Evolutionary conservation across 495 filamentous ascomycete genomes (phyloP).

Genomic region (Aspergillus leporis): DNA sequence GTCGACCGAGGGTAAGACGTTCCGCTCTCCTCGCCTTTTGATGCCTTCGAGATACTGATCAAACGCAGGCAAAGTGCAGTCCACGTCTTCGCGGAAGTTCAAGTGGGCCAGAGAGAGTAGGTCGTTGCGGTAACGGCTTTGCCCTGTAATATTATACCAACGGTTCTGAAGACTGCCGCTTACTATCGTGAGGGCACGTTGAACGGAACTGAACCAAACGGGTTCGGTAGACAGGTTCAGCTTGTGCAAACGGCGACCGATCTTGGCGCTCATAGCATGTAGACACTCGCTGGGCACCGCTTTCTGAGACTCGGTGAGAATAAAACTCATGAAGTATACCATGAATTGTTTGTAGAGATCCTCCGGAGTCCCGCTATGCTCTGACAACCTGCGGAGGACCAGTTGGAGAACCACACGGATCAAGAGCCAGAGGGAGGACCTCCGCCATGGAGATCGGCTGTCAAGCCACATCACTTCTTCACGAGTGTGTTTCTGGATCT

Average conservation of each 20-base stretch:
- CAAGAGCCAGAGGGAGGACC: constrained; percentile 62
- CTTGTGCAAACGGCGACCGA: constrained; percentile 50
- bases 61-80: too few relatives aligned
- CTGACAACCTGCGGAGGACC: constrained; percentile 1
- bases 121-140: too few relatives aligned
- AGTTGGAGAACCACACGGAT: constrained; percentile 56
- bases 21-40: too few relatives aligned
- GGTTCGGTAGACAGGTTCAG: too few relatives aligned
- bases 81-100: too few relatives aligned
- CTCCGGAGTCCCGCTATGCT: neutral
- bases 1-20: too few relatives aligned
- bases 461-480: constrained; percentile 59
- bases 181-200: too few relatives aligned
- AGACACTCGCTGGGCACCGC: constrained; percentile 33
- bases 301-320: constrained; percentile 34
- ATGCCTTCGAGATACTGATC: too few relatives aligned
- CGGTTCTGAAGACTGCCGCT: too few relatives aligned
- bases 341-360: constrained; percentile 58
- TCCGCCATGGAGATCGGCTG: constrained; percentile 47
- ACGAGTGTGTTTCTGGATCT: constrained; percentile 57
- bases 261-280: constrained; percentile 51
- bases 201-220: too few relatives aligned
- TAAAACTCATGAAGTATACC: constrained; percentile 45
- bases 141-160: too few relatives aligned
- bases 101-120: too few relatives aligned